Evolutionary conservation across 1,284 basidiomycete species (phyloP).

Genomic region (Stereum hirsutum): DNA sequence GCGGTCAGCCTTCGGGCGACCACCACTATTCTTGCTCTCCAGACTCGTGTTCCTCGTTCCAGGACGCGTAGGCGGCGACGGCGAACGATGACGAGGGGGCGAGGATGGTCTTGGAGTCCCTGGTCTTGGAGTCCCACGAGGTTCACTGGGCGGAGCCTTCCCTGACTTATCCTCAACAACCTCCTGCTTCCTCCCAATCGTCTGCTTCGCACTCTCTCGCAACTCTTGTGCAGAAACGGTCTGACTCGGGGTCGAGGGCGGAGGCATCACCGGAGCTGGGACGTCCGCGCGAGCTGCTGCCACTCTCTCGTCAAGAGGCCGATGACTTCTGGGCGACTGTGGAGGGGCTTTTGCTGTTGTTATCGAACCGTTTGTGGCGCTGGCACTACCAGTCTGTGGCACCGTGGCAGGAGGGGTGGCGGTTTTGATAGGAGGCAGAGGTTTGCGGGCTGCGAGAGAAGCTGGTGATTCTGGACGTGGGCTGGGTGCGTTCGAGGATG

Average conservation of each 20-base stretch:
- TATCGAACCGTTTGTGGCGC: constrained; percentile 1
- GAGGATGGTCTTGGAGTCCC: constrained; percentile 42
- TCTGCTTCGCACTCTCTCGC: constrained; percentile 65
- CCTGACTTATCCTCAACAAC: constrained; percentile 30
- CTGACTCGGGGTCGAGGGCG: constrained; percentile 70
- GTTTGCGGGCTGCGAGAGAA: background rate
- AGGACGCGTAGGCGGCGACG: constrained; percentile 55
- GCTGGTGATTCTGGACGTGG: background rate
- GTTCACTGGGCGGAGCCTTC: constrained; percentile 19
- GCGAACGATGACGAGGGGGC: constrained; percentile 42
- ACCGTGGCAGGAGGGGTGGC: background rate
- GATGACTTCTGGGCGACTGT: constrained; percentile 28
- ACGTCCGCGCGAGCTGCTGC: constrained; percentile 19
- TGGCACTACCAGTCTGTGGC: background rate
- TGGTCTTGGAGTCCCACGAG: constrained; percentile 35
- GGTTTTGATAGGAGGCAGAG: background rate
- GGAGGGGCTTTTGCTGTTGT: constrained; percentile 32
- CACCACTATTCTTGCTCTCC: constrained; percentile 65
- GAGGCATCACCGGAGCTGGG: constrained; percentile 53
- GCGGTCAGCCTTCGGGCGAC: constrained; percentile 44
- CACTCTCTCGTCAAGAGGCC: constrained; percentile 17
- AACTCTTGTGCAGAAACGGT: constrained; percentile 74
- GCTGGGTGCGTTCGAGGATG: background rate
- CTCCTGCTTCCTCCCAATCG: constrained; percentile 29
- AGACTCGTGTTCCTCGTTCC: constrained; percentile 62